Conservation (phyloP, 306 rosid genomes). For the Trifolium dubium region DNA sequence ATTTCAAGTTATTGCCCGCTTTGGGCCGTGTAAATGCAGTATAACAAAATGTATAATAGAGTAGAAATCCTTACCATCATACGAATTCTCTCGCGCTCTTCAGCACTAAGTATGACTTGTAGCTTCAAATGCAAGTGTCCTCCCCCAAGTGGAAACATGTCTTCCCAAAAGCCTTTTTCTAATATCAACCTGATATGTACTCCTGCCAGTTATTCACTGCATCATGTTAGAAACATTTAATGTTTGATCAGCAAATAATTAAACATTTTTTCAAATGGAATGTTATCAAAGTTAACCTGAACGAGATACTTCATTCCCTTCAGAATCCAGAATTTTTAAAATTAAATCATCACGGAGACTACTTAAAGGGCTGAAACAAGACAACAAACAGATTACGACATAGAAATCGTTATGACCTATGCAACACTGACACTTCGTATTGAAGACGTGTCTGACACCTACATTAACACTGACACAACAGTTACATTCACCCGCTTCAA, state of each 20-base stretch:
- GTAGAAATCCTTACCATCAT: conserved; percentile 56
- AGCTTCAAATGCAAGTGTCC: conserved; percentile 77
- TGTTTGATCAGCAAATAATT: not conserved
- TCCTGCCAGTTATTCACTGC: conserved; percentile 55
- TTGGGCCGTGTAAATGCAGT: not conserved
- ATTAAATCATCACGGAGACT: conserved; percentile 77
- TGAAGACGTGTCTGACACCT: not conserved
- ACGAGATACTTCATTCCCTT: conserved; percentile 70
- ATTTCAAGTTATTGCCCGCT: too few relatives aligned
- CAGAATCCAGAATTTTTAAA: conserved; percentile 61
- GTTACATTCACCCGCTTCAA: not conserved
- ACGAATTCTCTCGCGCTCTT: conserved; percentile 78
- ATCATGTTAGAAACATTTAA: conserved; percentile 38
- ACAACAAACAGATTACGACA: conserved; percentile 30
- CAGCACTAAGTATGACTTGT: conserved; percentile 73
- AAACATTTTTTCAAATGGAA: conserved; percentile 8
- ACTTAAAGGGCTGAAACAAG: conserved; percentile 69
- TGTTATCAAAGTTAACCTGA: conserved; percentile 54
- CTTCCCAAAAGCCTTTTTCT: conserved; percentile 86
- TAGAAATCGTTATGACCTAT: conserved; percentile 10
- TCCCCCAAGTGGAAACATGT: conserved; percentile 69
- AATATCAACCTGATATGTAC: conserved; percentile 68
- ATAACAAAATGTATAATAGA: not conserved
- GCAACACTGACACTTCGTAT: not conserved
- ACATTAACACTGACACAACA: not conserved